Evolutionary conservation across 495 filamentous ascomycete species (phyloP).

Genomic region (Hypoxylon crocopeplum): DNA sequence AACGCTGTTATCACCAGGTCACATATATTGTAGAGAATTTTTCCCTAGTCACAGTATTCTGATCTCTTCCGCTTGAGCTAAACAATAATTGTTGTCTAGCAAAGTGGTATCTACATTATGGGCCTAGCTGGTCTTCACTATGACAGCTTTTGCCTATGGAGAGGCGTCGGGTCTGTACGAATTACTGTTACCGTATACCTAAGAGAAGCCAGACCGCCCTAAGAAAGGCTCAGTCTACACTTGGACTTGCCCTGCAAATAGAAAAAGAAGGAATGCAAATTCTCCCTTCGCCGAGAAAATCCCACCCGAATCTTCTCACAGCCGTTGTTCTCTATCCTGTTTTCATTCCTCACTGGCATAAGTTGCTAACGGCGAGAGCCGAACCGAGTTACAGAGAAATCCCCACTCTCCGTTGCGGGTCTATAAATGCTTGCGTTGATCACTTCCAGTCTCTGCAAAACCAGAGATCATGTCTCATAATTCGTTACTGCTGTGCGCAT

Average conservation of each 20-base stretch:
- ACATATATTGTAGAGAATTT: too few species aligned
- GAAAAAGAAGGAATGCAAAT: slow-evolving; percentile 12
- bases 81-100: too few species aligned
- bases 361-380: slow-evolving; percentile 4
- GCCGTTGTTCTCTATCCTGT: slow-evolving; percentile 9
- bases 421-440: slow-evolving; percentile 5
- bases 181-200: too few species aligned
- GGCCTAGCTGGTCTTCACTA: too few species aligned
- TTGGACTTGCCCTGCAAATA: background rate
- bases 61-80: too few species aligned
- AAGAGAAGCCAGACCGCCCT: background rate
- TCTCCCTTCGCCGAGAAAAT: background rate
- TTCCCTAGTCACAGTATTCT: too few species aligned
- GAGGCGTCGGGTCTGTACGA: too few species aligned
- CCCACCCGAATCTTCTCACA: background rate
- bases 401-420: slow-evolving; percentile 3
- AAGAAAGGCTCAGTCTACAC: slow-evolving; percentile 1
- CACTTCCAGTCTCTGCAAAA: slow-evolving; percentile 25
- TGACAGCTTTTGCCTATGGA: too few species aligned
- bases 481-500: slow-evolving; percentile 82
- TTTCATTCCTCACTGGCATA: background rate
- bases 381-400: background rate
- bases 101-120: too few species aligned
- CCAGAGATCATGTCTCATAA: slow-evolving; percentile 30
- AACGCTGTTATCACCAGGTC: too few species aligned